Evolutionary conservation across 2,329 filamentous ascomycete species (phyloP).

Genomic region (Pseudonectria buxi): DNA sequence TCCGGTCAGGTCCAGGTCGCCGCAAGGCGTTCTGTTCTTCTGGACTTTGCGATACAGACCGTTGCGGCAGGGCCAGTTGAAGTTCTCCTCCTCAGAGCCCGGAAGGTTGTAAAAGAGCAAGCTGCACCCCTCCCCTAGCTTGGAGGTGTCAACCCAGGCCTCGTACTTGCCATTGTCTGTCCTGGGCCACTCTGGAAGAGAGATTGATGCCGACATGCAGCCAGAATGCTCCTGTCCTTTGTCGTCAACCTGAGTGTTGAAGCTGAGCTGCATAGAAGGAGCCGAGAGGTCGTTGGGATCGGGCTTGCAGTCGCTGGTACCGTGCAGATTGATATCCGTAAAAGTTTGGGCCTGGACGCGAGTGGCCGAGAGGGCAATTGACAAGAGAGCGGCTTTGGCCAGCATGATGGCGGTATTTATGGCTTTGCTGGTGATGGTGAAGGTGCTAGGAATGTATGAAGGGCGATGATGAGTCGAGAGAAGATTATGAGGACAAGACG

Average conservation of each 20-base stretch:
- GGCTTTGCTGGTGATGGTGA: too few species aligned
- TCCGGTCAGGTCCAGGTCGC: neutral
- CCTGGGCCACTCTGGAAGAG: neutral
- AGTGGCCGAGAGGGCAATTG: neutral
- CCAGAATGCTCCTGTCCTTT: conserved; percentile 1
- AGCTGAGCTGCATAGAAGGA: neutral
- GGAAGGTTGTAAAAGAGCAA: conserved; percentile 7
- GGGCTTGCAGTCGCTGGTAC: neutral
- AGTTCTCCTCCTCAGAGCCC: conserved; percentile 3
- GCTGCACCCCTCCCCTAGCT: conserved; percentile 2
- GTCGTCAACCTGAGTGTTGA: neutral
- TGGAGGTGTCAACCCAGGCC: conserved; percentile 2
- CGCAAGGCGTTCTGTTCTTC: conserved; percentile 1
- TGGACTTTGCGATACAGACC: conserved; percentile 1
- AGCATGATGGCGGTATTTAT: neutral
- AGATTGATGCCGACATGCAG: neutral
- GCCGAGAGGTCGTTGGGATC: neutral
- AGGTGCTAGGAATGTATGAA: too few species aligned
- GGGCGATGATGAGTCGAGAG: too few species aligned
- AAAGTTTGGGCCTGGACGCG: neutral
- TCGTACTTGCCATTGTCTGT: neutral
- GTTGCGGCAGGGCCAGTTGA: neutral
- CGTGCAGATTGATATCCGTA: neutral
- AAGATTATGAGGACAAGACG: too few species aligned
- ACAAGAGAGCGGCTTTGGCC: neutral